phyloP scores from a whole-genome alignment of 2,329 filamentous ascomycete species.

The Penicillium sp. region DNA sequence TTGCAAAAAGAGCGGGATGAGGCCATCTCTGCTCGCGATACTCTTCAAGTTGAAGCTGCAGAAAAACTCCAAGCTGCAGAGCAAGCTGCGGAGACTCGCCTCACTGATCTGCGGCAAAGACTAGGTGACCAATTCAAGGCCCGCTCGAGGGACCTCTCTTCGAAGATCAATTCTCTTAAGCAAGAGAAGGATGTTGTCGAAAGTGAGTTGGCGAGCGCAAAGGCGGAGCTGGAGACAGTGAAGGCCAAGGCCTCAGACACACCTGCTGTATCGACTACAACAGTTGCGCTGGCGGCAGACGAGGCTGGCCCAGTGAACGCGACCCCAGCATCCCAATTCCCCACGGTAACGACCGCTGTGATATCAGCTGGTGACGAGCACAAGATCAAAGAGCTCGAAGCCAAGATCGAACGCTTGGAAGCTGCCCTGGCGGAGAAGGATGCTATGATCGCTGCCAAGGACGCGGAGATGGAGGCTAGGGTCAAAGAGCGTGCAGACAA shows the following conservation, averaged over 20 bases:
- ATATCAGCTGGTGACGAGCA: constrained; percentile 53
- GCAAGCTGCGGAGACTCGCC: constrained; percentile 54
- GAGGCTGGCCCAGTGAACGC: constrained; percentile 54
- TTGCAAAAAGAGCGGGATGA: constrained; percentile 73
- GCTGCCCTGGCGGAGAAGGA: constrained; percentile 60
- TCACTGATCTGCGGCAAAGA: constrained; percentile 56
- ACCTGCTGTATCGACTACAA: constrained; percentile 49
- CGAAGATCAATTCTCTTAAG: constrained; percentile 58
- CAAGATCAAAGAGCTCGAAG: constrained; percentile 67
- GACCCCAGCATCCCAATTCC: constrained; percentile 42
- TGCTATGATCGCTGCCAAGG: constrained; percentile 52
- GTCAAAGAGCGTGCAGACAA: constrained; percentile 59
- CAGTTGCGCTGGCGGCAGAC: constrained; percentile 25
- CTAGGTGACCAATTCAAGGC: constrained; percentile 60
- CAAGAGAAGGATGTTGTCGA: constrained; percentile 74
- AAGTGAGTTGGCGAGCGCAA: constrained; percentile 67
- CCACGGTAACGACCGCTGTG: constrained; percentile 33
- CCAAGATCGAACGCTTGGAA: constrained; percentile 61
- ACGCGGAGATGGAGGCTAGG: constrained; percentile 57
- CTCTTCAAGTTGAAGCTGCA: constrained; percentile 58
- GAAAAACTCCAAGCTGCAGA: constrained; percentile 56
- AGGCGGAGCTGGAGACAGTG: constrained; percentile 60
- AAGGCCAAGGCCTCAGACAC: constrained; percentile 60
- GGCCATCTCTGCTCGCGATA: constrained; percentile 60
- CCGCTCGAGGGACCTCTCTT: constrained; percentile 68